Evolutionary conservation across 2,329 filamentous ascomycete genomes (phyloP), one percentile per base, ranked within the genome.

Genomic region (Zalaria obscura): DNA sequence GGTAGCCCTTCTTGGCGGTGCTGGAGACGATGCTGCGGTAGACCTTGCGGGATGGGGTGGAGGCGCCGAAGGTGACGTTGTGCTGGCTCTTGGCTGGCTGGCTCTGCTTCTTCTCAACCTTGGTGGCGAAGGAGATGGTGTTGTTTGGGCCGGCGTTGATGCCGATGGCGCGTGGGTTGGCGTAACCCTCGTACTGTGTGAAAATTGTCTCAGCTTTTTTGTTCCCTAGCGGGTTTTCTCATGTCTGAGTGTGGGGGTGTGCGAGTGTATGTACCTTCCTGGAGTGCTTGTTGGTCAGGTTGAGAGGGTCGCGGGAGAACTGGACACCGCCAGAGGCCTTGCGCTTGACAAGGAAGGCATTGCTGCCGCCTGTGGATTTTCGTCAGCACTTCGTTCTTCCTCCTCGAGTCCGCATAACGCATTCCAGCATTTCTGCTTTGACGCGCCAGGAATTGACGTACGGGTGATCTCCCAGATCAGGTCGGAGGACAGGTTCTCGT

Each of bases 401-500:
- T 39, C 29, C 29, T 36, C 25, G 35, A n/a, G 7, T 25, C 35
- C 35, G 18, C 7, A n/a, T 11, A 36, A 18, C 10, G 18, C 11
- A 36, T 36, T 36, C 25, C 11, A 7, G 7, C 25, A 7, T 25
- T 35, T 36, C 36, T 27, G 3, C 36, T 38, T 27, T 27, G 10
- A n/a, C 31, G 35, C 25, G 27, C 25, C 18, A n/a, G 43, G 47
- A 39, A 11, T 46, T 47, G 51, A 87, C 87, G 68, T 80, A 95
- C 88, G 85, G 75, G 81, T 80, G 67, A 93, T 72, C 77, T 89
- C 82, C 89, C 89, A 96, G 75, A 94, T 72, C 59, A 95, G 76
- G 71, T 95, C 88, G 63, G 80, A 69, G 66, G 87, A 93, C 63
- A 93, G 74, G 73, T 87, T 85, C 41, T 59, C 55, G 54, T 50